Conservation (phyloP, 2,329 filamentous ascomycete genomes). For the Xylaria sp. region DNA sequence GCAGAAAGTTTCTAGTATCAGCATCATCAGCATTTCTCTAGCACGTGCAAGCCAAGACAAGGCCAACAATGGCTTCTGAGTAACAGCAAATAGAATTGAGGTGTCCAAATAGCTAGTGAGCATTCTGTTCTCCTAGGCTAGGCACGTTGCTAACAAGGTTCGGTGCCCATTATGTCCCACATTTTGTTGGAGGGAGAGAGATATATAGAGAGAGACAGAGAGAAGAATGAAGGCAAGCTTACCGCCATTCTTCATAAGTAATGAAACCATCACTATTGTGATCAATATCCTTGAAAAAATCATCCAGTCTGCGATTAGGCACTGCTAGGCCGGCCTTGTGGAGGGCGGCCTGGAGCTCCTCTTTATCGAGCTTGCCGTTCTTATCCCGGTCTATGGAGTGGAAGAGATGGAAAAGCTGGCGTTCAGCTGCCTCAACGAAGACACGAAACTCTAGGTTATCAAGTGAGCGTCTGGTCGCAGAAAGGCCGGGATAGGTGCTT, state of each 20-base stretch:
- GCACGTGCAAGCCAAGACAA: neutral
- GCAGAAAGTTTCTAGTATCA: conserved; percentile 80
- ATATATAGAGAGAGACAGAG: neutral
- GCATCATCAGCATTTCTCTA: conserved; percentile 16
- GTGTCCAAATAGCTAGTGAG: neutral
- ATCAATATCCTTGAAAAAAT: conserved; percentile 92
- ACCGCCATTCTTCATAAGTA: conserved; percentile 97
- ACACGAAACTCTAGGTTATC: conserved; percentile 79
- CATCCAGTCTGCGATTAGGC: conserved; percentile 78
- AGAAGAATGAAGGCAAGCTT: conserved; percentile 55
- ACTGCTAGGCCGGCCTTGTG: conserved; percentile 81
- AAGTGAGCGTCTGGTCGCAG: conserved; percentile 29
- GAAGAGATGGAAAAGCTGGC: conserved; percentile 84
- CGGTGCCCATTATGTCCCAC: neutral
- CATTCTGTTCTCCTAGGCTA: neutral
- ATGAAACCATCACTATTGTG: conserved; percentile 88
- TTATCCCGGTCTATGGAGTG: conserved; percentile 85
- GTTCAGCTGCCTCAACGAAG: conserved; percentile 90
- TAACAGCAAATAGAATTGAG: conserved; percentile 5
- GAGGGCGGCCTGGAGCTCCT: conserved; percentile 85
- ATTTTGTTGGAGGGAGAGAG: neutral
- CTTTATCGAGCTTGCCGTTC: conserved; percentile 86
- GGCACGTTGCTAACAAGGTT: neutral
- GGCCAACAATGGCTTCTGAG: neutral
- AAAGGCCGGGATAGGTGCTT: conserved; percentile 7